Conservation (phyloP, 257 asterid genomes). For the Nicotiana tabacum region DNA sequence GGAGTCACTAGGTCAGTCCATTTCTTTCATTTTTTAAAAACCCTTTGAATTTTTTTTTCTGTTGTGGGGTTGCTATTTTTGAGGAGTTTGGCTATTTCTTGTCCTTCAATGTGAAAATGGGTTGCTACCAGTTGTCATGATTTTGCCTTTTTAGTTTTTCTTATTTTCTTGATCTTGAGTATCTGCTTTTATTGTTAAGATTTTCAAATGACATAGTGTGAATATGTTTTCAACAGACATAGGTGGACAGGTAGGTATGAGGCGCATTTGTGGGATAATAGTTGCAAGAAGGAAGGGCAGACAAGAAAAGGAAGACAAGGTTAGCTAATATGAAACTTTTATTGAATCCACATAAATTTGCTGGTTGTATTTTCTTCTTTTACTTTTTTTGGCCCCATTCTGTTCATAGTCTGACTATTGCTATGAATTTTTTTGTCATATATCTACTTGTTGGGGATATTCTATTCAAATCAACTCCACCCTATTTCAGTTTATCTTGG, state of each 20-base stretch:
- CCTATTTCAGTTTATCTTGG: constrained; percentile 70
- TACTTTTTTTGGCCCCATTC: constrained; percentile 15
- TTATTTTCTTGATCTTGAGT: neutral
- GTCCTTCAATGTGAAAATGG: neutral
- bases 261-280: constrained; percentile 33
- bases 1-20: constrained; percentile 75
- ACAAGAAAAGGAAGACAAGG: constrained; percentile 34
- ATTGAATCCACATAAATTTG: neutral
- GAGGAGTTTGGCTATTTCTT: neutral
- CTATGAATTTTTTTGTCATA: constrained; percentile 25
- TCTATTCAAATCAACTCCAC: constrained; percentile 26
- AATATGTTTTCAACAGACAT: constrained; percentile 16
- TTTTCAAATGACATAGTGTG: neutral
- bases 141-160: neutral
- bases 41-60: neutral
- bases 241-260: constrained; percentile 33
- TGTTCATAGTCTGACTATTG: constrained; percentile 28
- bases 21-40: neutral
- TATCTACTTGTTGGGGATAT: constrained; percentile 31
- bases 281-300: constrained; percentile 31
- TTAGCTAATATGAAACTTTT: neutral
- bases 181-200: neutral
- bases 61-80: neutral
- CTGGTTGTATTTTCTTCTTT: constrained; percentile 18
- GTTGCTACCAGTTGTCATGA: neutral